Evolutionary conservation across 2,329 filamentous ascomycete genomes (phyloP).

Genomic region (Cercospora sp.): DNA sequence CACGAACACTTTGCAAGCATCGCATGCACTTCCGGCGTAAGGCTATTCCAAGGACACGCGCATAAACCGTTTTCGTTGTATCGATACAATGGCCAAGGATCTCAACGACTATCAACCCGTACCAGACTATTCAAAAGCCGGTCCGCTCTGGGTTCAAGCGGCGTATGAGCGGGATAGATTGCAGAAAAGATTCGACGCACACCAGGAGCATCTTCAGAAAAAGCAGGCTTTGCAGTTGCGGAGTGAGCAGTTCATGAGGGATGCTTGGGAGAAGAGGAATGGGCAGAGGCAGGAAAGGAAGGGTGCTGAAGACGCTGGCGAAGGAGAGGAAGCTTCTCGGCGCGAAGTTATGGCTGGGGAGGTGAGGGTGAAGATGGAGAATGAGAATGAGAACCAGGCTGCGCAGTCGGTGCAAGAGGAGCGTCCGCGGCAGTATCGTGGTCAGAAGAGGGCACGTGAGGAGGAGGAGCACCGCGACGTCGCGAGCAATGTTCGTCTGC

Average conservation of each 20-base stretch:
- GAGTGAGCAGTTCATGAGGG: not conserved
- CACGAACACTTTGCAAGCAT: not conserved
- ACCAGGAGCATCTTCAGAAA: not conserved
- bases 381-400: not conserved
- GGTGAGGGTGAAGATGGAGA: not conserved
- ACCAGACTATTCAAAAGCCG: not conserved
- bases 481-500: not conserved
- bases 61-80: not conserved
- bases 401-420: not conserved
- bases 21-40: not conserved
- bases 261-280: not conserved
- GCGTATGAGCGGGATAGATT: not conserved
- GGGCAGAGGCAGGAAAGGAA: not conserved
- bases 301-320: not conserved
- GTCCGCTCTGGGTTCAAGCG: not conserved
- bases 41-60: not conserved
- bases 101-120: not conserved
- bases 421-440: not conserved
- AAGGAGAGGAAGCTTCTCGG: not conserved
- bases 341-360: not conserved
- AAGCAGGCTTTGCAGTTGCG: not conserved
- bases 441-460: not conserved
- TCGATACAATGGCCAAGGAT: not conserved
- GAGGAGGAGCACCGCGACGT: not conserved
- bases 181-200: not conserved